Percentiles rank a stretch among this genome's conserved stretches.
Evolutionary conservation across 2,329 filamentous ascomycete species (phyloP).

Genomic region (Talaromyces sp.): DNA sequence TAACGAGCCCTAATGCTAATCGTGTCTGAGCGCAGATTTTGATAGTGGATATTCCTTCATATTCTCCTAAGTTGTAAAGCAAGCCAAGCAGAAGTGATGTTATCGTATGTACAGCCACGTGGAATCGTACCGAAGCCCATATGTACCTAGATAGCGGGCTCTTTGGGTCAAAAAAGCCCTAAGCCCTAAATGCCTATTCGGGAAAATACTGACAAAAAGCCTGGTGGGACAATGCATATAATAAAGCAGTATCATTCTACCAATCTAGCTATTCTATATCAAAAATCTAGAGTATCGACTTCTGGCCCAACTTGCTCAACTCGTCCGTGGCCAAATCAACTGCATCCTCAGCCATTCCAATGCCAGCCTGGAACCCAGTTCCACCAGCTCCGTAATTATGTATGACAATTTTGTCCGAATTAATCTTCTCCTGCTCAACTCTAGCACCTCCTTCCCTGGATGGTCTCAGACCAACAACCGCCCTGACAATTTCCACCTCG

Average conservation of each 20-base stretch:
- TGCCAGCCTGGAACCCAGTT: slow-evolving; percentile 54
- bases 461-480: slow-evolving; percentile 46
- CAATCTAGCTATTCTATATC: neutral
- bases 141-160: neutral
- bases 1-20: neutral
- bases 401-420: slow-evolving; percentile 33
- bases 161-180: neutral
- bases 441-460: slow-evolving; percentile 48
- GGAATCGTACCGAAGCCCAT: neutral
- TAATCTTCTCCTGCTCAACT: slow-evolving; percentile 49
- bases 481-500: slow-evolving; percentile 40
- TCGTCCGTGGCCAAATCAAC: slow-evolving; percentile 6
- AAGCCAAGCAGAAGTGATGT: neutral
- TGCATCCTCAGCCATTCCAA: slow-evolving; percentile 11
- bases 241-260: neutral
- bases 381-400: slow-evolving; percentile 61
- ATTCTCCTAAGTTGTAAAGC: neutral
- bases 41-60: neutral
- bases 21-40: neutral
- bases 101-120: neutral
- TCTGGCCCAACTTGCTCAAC: neutral
- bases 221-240: neutral
- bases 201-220: neutral
- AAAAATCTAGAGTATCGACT: slow-evolving; percentile 4
- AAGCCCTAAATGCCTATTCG: neutral